Evolutionary conservation across 176 grass and related monocot species (phyloP).

Genomic region (Phoenix roebelenii): DNA sequence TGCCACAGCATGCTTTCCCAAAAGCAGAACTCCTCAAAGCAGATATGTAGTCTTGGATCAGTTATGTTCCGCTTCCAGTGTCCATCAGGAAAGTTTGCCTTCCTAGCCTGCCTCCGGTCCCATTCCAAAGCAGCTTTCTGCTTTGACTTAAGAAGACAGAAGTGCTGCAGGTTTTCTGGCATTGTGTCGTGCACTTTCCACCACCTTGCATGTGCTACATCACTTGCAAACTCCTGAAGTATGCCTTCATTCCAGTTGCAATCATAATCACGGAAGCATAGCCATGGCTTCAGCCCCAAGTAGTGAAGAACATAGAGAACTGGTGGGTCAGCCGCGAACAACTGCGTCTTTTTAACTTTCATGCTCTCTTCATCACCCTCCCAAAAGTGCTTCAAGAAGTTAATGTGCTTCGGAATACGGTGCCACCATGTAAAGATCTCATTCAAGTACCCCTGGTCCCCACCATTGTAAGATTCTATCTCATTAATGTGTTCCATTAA

Average conservation of each 20-base stretch:
- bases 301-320: constrained; percentile 52
- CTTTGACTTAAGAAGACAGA: constrained; percentile 21
- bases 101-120: constrained; percentile 29
- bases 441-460: constrained; percentile 48
- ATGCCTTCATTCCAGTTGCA: constrained; percentile 55
- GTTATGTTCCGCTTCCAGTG: constrained; percentile 42
- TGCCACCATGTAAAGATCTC: constrained; percentile 59
- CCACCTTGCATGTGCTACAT: constrained; percentile 37
- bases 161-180: constrained; percentile 25
- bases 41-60: constrained; percentile 17
- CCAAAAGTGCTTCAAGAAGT: constrained; percentile 54
- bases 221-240: constrained; percentile 41
- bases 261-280: constrained; percentile 67
- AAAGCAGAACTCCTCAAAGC: constrained; percentile 12
- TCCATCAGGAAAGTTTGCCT: constrained; percentile 13
- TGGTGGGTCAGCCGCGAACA: constrained; percentile 12
- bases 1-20: constrained; percentile 10
- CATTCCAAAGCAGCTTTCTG: constrained; percentile 33
- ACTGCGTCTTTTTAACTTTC: constrained; percentile 24
- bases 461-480: constrained; percentile 42
- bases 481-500: constrained; percentile 42
- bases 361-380: constrained; percentile 8
- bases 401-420: constrained; percentile 30
- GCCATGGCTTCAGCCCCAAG: constrained; percentile 64
- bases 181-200: constrained; percentile 50